Evolutionary conservation across 345 rosid species (phyloP), one percentile per base, ranked within the genome.

Genomic region (Streptanthus diversifolius): DNA sequence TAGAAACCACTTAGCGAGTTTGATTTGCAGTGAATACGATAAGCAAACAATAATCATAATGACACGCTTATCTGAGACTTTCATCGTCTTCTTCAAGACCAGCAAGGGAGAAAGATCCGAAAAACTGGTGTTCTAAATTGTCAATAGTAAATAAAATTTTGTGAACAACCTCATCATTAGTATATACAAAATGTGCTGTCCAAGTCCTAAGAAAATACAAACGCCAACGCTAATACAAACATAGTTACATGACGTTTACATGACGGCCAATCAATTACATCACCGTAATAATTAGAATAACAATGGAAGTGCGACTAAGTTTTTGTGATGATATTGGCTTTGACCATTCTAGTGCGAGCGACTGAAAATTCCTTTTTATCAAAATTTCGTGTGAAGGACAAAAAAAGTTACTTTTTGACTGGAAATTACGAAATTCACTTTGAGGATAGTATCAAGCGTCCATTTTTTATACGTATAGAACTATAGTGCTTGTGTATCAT

Each of bases 291-390:
- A 44, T 15, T 56, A 56, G 62, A 33, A 40, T 14, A 33, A 21
- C 13, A 51, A 40, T 55, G 49, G 39, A 43, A 64, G 12, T 22
- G 58, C 39, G 39, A 63, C 29, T 43, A 54, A 21, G 5, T 21
- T 54, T 73, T 54, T 9, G 65, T 33, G 57, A 63, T 55, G 30
- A 54, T 54, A 55, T 6, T 54, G 43, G 54, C 62, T 71, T 71
- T 51, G 55, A 63, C 64, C 70, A 49, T 71, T 62, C 15, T 49
- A 21, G 19, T 15, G 36, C 41, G 17, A 19, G 32, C 53, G 53
- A 61, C 7, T 39, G 45, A 52, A 36, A 37, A 36, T 48, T 49
- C 30, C 30, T 25, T 48, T 25, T 22, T 25, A 59, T 71, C 40
- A 12, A 8, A 51, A 40, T 52, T 48, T 2, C 52, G n/a, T 49